phyloP scores from a whole-genome alignment of 2,329 filamentous ascomycete species.

The Teratosphaeria gauchensis region DNA sequence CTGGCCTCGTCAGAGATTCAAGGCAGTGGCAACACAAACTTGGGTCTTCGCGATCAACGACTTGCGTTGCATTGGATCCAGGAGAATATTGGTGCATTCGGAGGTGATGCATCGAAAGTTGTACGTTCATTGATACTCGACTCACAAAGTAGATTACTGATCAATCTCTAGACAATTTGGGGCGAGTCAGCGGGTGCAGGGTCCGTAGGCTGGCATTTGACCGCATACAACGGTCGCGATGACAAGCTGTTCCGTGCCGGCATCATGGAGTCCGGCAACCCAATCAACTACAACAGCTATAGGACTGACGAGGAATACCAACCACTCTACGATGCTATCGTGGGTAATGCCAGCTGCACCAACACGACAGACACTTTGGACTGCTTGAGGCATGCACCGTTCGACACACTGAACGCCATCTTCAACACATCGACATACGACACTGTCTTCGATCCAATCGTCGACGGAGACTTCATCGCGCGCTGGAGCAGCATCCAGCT shows the following conservation, averaged over 20 bases:
- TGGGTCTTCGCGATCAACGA: slow-evolving; percentile 55
- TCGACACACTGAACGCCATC: slow-evolving; percentile 18
- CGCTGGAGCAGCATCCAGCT: slow-evolving; percentile 40
- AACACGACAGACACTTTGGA: slow-evolving; percentile 47
- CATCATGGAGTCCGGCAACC: slow-evolving; percentile 35
- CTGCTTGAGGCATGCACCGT: slow-evolving; percentile 49
- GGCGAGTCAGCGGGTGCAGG: slow-evolving; percentile 32
- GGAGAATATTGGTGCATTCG: slow-evolving; percentile 49
- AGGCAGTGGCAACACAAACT: slow-evolving; percentile 41
- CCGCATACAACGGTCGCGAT: slow-evolving; percentile 38
- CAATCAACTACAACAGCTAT: slow-evolving; percentile 14
- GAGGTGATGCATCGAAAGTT: slow-evolving; percentile 48
- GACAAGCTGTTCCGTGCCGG: slow-evolving; percentile 39
- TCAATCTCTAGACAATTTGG: not conserved
- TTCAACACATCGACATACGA: slow-evolving; percentile 15
- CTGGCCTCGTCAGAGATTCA: slow-evolving; percentile 37
- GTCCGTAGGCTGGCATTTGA: slow-evolving; percentile 37
- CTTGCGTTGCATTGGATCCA: slow-evolving; percentile 51
- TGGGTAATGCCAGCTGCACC: slow-evolving; percentile 50
- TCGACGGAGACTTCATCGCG: slow-evolving; percentile 41
- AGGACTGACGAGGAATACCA: slow-evolving; percentile 30
- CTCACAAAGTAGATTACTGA: not conserved
- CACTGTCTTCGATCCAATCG: slow-evolving; percentile 13
- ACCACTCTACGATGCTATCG: slow-evolving; percentile 53
- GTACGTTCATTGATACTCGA: slow-evolving; percentile 27